A percentile compares a stretch with the other conserved stretches of the same genome.
phyloP scores from a whole-genome alignment of 2,329 filamentous ascomycete species.

The Phoma sp. region DNA sequence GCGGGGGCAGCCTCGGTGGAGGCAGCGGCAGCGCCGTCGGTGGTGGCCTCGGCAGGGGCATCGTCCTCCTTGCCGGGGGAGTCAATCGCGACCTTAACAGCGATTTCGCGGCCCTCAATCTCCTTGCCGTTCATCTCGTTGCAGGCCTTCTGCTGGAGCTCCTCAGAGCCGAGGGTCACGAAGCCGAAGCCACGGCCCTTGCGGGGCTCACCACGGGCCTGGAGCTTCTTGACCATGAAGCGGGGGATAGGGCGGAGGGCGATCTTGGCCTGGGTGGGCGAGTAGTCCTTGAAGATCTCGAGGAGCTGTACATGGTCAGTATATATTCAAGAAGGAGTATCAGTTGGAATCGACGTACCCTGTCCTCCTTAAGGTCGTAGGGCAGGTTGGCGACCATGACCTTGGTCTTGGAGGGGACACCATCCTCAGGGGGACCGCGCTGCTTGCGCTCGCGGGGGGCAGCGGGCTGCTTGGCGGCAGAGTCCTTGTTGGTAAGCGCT shows the following conservation, averaged over 20 bases:
- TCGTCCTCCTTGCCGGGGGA: constrained; percentile 98
- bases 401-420: constrained; percentile 98
- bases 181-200: constrained; percentile 99
- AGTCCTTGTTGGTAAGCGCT: constrained; percentile 58
- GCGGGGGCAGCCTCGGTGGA: constrained; percentile 20
- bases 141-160: constrained; percentile 96
- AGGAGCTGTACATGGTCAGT: constrained; percentile 71
- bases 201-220: constrained; percentile 95
- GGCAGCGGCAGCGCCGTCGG: constrained; percentile 47
- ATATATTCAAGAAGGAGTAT: neutral
- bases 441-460: constrained; percentile 67
- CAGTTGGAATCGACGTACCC: constrained; percentile 63
- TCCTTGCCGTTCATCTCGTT: constrained; percentile 99
- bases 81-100: constrained; percentile 99
- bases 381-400: constrained; percentile 99
- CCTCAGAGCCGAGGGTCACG: constrained; percentile 93
- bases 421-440: constrained; percentile 95
- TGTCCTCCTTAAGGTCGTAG: constrained; percentile 97
- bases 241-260: constrained; percentile 97
- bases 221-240: constrained; percentile 99
- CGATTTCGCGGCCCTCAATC: constrained; percentile 97
- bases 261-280: constrained; percentile 95
- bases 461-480: constrained; percentile 54
- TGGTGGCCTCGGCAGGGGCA: constrained; percentile 59
- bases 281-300: constrained; percentile 93